A percentile compares a stretch with the other conserved stretches of the same genome.
phyloP scores from a whole-genome alignment of 306 rosid species.

The Begonia peltatifolia region DNA sequence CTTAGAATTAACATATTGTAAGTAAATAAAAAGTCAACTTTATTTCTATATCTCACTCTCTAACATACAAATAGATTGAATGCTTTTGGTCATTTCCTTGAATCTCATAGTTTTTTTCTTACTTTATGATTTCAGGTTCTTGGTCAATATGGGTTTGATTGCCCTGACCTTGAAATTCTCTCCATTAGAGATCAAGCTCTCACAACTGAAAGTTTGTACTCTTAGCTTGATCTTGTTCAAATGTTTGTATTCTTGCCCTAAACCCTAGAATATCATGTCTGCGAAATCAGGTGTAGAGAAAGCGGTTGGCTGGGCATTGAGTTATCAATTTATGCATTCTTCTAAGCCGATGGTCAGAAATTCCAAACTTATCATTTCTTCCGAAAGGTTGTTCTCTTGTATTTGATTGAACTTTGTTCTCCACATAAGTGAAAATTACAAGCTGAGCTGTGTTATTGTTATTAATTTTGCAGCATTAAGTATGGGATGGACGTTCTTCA shows the following conservation, averaged over 20 bases:
- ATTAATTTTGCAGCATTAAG: constrained; percentile 46
- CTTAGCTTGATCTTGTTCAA: not conserved
- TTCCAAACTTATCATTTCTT: constrained; percentile 44
- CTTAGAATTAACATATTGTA: no score
- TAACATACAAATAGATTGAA: no score
- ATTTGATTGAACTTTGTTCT: constrained; percentile 3
- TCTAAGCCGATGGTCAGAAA: constrained; percentile 36
- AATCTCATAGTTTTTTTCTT: not conserved
- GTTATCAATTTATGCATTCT: constrained; percentile 54
- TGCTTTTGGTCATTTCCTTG: no score
- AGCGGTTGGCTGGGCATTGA: constrained; percentile 78
- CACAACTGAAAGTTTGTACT: constrained; percentile 52
- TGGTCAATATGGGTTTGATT: constrained; percentile 48
- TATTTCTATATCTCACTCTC: no score
- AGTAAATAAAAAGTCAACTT: no score
- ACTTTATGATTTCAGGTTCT: constrained; percentile 59
- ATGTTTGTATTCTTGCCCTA: not conserved
- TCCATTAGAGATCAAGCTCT: constrained; percentile 74
- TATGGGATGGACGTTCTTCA: constrained; percentile 61
- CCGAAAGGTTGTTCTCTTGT: constrained; percentile 48
- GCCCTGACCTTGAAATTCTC: constrained; percentile 64
- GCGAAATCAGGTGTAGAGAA: constrained; percentile 55
- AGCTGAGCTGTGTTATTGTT: constrained; percentile 9
- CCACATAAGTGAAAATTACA: no score
- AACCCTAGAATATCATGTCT: not conserved